Percentiles rank a stretch among this genome's conserved stretches.
Conservation (phyloP, 257 asterid genomes). For the Osmanthus fragrans region DNA sequence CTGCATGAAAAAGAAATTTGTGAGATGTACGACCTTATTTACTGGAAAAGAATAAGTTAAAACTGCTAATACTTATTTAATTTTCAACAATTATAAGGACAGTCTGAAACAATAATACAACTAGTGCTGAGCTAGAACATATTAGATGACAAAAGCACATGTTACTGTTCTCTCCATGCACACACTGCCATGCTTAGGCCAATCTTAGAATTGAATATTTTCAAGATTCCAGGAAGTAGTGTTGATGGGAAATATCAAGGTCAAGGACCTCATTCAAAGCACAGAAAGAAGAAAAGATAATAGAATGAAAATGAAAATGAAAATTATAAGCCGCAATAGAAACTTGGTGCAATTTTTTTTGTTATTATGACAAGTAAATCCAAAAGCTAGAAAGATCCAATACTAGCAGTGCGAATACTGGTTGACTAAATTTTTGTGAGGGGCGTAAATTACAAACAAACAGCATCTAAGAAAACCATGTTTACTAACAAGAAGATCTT, state of each 20-base stretch:
- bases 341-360: not conserved
- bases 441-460: not conserved
- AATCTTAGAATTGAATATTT: not conserved
- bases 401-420: not conserved
- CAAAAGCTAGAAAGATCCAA: not conserved
- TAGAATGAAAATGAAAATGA: not conserved
- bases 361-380: not conserved
- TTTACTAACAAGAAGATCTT: not conserved
- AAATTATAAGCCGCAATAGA: not conserved
- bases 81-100: not conserved
- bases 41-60: conserved; percentile 1
- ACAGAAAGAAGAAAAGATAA: not conserved
- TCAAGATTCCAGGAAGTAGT: not conserved
- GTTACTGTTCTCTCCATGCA: not conserved
- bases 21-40: conserved; percentile 2
- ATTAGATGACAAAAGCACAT: not conserved
- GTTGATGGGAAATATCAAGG: not conserved
- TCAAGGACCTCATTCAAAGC: not conserved
- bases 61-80: not conserved
- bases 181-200: not conserved
- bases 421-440: not conserved
- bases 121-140: not conserved
- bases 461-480: not conserved
- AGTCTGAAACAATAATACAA: not conserved
- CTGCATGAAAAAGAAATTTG: conserved; percentile 35